Evolutionary conservation across 495 filamentous ascomycete species (phyloP), one percentile per base, ranked within the genome.

Genomic region (Cairneyella variabilis): DNA sequence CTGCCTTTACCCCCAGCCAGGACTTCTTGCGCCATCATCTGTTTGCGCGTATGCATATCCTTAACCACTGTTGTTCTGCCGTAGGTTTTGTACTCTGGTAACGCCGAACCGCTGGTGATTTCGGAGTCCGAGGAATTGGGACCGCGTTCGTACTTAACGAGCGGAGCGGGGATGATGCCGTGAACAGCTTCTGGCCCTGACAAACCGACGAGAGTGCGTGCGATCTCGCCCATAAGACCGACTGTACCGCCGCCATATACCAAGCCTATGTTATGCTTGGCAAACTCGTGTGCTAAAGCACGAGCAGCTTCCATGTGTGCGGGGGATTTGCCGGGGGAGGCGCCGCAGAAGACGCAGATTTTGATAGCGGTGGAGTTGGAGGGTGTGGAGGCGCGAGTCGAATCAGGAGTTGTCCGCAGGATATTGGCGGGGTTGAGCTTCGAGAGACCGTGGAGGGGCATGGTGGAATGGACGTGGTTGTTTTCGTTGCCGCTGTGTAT

Each of bases 1-100:
- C 82, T 83, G 2, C 91, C 91, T 0, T 82, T 80, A 0, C 88
- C 90, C 5, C 91, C 90, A 44, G 83, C 76, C 8, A 92, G 73
- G 3, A 96, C 90, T 66, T 90, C 86, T 56, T 78, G 72, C 34
- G 90, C 93, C 93, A 98, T 98, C 71, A 95, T 71, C 34, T 82
- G 77, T 72, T 98, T 98, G 43, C 93, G 82, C 44, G 88, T 89
- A 67, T 98, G 93, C 93, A 98, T 98, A 62, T 96, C 90, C 55
- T 80, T 74, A 20, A 97, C 93, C 14, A 96, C 82, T 0, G 90
- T 97, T 7, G 89, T 97, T 1, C 77, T 71, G 0, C 95, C 93
- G 64, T 83, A 98, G 9, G 86, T 74, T 0, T 72, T 69, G 64
- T 88, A 83, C 36, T 85, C 77, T 9, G 91, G 84, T 2, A 82